Conservation (phyloP, 805 yeast species). For the Candida broadrunensis region DNA sequence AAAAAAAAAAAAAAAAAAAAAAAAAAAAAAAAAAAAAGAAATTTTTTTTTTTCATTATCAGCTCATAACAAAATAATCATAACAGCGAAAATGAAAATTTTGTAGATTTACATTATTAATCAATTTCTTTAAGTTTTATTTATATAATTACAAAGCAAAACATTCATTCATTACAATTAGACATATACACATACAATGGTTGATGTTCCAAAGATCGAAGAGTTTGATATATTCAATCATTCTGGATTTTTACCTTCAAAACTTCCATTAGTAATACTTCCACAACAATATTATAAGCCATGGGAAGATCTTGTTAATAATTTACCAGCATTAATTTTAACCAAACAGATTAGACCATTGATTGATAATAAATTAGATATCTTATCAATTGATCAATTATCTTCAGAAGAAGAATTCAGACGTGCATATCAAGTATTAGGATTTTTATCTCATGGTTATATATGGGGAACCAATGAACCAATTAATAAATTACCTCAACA, state of each 20-base stretch:
- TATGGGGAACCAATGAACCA: constrained; percentile 76
- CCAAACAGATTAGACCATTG: constrained; percentile 56
- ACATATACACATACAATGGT: neutral
- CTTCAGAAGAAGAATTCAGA: constrained; percentile 52
- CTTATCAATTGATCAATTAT: constrained; percentile 47
- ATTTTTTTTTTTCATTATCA: too few species aligned
- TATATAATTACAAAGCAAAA: too few species aligned
- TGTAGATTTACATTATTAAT: too few species aligned
- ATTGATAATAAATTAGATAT: constrained; percentile 62
- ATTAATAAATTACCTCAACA: constrained; percentile 61
- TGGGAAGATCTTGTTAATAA: constrained; percentile 74
- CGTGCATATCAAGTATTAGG: constrained; percentile 81
- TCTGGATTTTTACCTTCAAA: constrained; percentile 79
- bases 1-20: too few species aligned
- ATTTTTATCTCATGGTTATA: constrained; percentile 82
- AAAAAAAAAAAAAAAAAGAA: too few species aligned
- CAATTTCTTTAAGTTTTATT: too few species aligned
- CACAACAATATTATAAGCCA: constrained; percentile 59
- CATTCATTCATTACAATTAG: too few species aligned
- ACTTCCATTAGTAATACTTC: constrained; percentile 58
- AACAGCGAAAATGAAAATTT: too few species aligned
- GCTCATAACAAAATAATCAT: too few species aligned
- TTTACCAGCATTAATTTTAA: constrained; percentile 71
- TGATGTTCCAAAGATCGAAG: constrained; percentile 35
- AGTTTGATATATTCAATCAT: constrained; percentile 65